Conservation (phyloP, 1,284 basidiomycete species). For the Volvariella volvacea region DNA sequence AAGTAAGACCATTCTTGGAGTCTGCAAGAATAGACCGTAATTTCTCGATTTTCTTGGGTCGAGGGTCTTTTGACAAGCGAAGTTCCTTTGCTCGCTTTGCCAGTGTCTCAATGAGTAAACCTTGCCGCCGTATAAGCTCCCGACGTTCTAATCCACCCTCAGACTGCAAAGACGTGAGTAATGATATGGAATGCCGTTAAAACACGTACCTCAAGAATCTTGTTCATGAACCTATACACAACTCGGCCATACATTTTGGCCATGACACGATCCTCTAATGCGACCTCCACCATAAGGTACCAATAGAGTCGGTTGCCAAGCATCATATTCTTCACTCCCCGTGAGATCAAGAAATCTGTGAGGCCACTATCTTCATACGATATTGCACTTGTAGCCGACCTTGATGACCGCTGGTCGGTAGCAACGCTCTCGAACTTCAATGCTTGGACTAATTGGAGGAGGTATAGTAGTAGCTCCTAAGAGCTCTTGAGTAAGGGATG, state of each 20-base stretch:
- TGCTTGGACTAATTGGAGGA: slow-evolving; percentile 95
- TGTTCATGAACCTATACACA: slow-evolving; percentile 82
- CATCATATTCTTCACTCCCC: slow-evolving; percentile 77
- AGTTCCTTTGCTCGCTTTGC: slow-evolving; percentile 83
- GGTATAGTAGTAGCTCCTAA: slow-evolving; percentile 88
- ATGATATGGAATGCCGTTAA: slow-evolving; percentile 2
- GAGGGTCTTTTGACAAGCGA: slow-evolving; percentile 84
- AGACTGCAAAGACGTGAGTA: slow-evolving; percentile 33
- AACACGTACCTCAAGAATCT: slow-evolving; percentile 69
- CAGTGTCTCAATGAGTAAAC: slow-evolving; percentile 78
- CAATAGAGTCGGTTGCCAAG: slow-evolving; percentile 93
- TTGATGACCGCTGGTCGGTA: slow-evolving; percentile 60
- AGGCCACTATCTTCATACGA: slow-evolving; percentile 82
- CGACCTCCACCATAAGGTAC: slow-evolving; percentile 96
- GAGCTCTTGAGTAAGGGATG: background rate
- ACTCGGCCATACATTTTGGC: slow-evolving; percentile 92
- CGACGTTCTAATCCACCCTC: slow-evolving; percentile 73
- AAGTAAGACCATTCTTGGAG: slow-evolving; percentile 72
- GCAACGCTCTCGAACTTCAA: slow-evolving; percentile 88
- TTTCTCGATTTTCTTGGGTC: slow-evolving; percentile 97
- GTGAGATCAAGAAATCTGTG: slow-evolving; percentile 84
- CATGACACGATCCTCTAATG: slow-evolving; percentile 70
- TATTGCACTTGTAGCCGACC: slow-evolving; percentile 62
- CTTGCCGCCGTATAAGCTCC: slow-evolving; percentile 80
- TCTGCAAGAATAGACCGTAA: slow-evolving; percentile 80